Base-by-base conservation (phyloP, 805 yeast species). In the Starmerella cellae region DNA sequence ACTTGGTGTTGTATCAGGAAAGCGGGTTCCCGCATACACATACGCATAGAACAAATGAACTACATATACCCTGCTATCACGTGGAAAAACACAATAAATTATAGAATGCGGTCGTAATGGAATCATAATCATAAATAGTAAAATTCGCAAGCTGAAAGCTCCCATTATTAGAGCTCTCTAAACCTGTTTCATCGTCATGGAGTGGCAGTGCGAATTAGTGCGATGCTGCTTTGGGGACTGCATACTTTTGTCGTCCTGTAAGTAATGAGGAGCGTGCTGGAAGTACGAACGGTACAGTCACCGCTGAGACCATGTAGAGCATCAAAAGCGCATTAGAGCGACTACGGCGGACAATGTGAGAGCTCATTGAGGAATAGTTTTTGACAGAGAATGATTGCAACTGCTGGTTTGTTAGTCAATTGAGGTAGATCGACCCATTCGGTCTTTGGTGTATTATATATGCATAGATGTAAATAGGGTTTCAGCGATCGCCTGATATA, bases 271-370 rank as follows among this genome's bases (percentile, higher is more conserved):
- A 21, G 31, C 53, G 54, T 2, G 60, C 54, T 2, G 62, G 62
- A 37, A 58, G 48, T 8, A 55, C 36, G 37, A 58, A 58, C 13
- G 62, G 62, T 5, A 50, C 48, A 2, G 53, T 48, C 22, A 55
- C 38, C 23, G 58, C 58, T 22, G 54, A 39, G 17, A 50, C 43
- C 14, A 56, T 46, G 47, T 58, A 58, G 14, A 55, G 47, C 10
- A 48, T 42, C n/a, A 53, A 39, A 28, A 55, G 26, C 2, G 43
- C 26, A 24, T 32, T 37, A 14, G 51, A 41, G 17, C 39, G 39
- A 18, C 33, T 22, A 9, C 41, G 31, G 35, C n/a, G 39, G 26
- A 36, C 21, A 2, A 18, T 26, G 11, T 17, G 21, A n/a, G 41
- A 4, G 16, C 35, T 31, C 44, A 41, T 41, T 18, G 18, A n/a